A percentile compares a stretch with the other conserved stretches of the same genome.
Conservation (phyloP, 176 grass and related monocot species). For the Musa beccarii region DNA sequence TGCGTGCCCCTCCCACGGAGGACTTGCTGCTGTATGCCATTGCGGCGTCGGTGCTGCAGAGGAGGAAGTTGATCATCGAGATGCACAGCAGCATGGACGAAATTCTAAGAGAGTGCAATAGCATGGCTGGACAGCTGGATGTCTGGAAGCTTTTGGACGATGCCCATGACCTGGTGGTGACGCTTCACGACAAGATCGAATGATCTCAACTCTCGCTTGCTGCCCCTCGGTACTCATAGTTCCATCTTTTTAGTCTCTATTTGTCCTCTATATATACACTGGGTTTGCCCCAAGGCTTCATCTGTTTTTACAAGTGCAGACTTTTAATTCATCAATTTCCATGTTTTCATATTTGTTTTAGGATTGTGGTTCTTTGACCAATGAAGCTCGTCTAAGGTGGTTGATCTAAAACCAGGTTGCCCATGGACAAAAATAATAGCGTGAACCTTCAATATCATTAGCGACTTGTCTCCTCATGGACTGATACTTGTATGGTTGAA, state of each 20-base stretch:
- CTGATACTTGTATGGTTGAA: too few relatives aligned
- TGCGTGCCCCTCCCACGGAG: constrained; percentile 70
- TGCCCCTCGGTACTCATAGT: not conserved
- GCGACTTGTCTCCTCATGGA: not conserved
- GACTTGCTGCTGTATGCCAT: constrained; percentile 89
- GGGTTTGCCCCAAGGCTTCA: not conserved
- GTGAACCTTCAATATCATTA: not conserved
- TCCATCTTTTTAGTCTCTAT: not conserved
- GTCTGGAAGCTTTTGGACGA: constrained; percentile 94
- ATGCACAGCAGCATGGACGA: constrained; percentile 95
- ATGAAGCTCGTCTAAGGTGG: not conserved
- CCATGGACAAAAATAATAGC: too few relatives aligned
- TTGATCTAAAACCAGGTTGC: not conserved
- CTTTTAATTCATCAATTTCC: not conserved
- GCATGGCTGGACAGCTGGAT: constrained; percentile 78
- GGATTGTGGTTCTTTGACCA: not conserved
- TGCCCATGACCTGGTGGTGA: constrained; percentile 80
- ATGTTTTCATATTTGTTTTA: not conserved
- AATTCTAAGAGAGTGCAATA: constrained; percentile 84
- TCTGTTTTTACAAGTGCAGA: not conserved
- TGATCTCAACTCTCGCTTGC: not conserved
- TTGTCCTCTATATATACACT: not conserved
- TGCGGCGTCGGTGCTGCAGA: constrained; percentile 80
- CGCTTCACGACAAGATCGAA: constrained; percentile 81
- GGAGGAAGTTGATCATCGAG: constrained; percentile 89